Evolutionary conservation across 441 rosid genomes (phyloP).

Genomic region (Gossypium trilobum): DNA sequence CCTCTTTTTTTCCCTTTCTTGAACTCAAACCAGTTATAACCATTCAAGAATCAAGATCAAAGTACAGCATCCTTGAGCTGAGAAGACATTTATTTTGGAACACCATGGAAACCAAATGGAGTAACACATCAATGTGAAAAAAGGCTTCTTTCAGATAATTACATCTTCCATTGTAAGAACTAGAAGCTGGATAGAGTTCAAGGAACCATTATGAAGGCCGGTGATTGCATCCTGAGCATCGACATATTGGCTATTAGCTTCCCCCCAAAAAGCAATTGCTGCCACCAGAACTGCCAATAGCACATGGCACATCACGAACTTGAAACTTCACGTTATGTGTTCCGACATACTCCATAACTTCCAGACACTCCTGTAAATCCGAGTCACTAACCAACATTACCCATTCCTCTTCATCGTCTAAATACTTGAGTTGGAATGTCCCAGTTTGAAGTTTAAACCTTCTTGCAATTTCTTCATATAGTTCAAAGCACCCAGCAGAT

Average conservation of each 20-base stretch:
- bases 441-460: slow-evolving; percentile 64
- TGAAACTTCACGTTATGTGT: slow-evolving; percentile 51
- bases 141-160: background rate
- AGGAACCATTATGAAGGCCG: background rate
- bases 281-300: slow-evolving; percentile 56
- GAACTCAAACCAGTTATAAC: background rate
- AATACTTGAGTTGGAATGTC: slow-evolving; percentile 66
- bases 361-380: slow-evolving; percentile 73
- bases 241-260: slow-evolving; percentile 19
- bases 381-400: slow-evolving; percentile 59
- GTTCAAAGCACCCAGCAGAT: slow-evolving; percentile 49
- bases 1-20: background rate
- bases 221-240: background rate
- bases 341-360: slow-evolving; percentile 48
- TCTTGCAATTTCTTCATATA: slow-evolving; percentile 65
- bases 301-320: slow-evolving; percentile 42
- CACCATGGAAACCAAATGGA: background rate
- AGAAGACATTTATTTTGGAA: background rate
- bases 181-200: background rate
- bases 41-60: background rate
- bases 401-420: slow-evolving; percentile 90
- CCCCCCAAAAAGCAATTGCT: slow-evolving; percentile 45
- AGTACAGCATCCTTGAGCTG: background rate
- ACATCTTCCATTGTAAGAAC: background rate
- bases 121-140: background rate